Base-by-base conservation (phyloP, 2,329 filamentous ascomycete species). In the Sphaerulina vaccinii region DNA sequence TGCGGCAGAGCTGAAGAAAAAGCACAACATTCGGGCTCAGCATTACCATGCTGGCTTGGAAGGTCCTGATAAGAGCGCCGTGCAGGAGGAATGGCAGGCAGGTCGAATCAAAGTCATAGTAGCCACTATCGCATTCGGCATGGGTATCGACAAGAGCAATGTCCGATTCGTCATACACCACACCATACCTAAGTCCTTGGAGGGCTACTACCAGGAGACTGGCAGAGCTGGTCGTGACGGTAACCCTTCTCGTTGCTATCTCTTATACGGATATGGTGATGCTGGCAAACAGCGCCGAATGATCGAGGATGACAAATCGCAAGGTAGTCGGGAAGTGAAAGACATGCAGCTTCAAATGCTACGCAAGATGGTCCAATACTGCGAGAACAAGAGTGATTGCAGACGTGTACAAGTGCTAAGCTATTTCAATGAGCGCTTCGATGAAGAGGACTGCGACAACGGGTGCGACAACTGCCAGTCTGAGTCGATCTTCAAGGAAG, bases 131-230 rank as follows among this genome's bases (percentile, higher is more conserved):
- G 93, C 93, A 19, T 99, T 99, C 67, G 93, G 93, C 5, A 99
- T 99, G 93, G 93, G 93, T n/a, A 99, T 99, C 59, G 93, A 99
- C 75, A 99, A 99, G 70, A 83, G 91, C 0, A 87, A 99, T 68
- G 93, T 99, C 41, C 87, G 93, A 22, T 99, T 95, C 68, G 93
- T 99, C 27, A 89, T 99, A 35, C 95, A 99, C 66, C 86, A 95
- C 64, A 88, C 85, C 37, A 78, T 99, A 5, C 93, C 93, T 1
- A 97, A 99, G 71, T 96, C 90, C 63, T 75, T 99, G 48, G 93
- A 99, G 72, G 93, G 93, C 0, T 99, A 99, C 70, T 99, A 99
- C 66, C 93, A 99, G 68, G 93, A 99, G 70, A 99, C 93, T 38
- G 93, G 93, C 1, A 87, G 93, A 62, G 93, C 95, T 52, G 93